These are phyloP conservation scores for Alternaria ventricosa DNA, from an alignment of 2,329 filamentous ascomycete species.

Conservation along the genomic window DNA sequence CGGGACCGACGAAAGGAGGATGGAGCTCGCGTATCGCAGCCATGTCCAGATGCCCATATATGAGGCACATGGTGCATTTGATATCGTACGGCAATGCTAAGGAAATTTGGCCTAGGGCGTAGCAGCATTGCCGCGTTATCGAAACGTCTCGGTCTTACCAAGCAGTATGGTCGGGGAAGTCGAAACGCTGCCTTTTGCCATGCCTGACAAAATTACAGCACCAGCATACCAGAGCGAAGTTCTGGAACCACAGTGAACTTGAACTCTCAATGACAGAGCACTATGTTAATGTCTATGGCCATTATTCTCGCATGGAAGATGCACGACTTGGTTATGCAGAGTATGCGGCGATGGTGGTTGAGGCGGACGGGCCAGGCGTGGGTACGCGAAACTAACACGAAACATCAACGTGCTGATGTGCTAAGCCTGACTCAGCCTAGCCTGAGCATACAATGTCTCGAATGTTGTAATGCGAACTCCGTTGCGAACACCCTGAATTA, in stretches of 20 bases:
- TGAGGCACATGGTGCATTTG: conserved; percentile 2
- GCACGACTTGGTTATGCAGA: neutral
- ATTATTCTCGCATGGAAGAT: neutral
- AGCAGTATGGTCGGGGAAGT: conserved; percentile 12
- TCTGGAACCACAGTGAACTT: neutral
- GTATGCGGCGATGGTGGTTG: neutral
- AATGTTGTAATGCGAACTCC: neutral
- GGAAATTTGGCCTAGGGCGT: conserved; percentile 19
- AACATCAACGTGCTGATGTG: neutral
- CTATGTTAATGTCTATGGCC: neutral
- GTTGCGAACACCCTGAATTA: neutral
- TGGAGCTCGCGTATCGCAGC: conserved; percentile 6
- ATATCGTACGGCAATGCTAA: conserved; percentile 12
- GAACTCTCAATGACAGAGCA: neutral
- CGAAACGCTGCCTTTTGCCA: conserved; percentile 17
- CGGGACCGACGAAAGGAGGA: neutral
- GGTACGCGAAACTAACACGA: conserved; percentile 9
- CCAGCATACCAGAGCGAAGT: neutral
- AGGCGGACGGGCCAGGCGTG: neutral
- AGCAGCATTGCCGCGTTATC: conserved; percentile 29
- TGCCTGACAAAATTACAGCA: neutral
- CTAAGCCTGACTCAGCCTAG: conserved; percentile 3
- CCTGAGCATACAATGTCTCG: neutral
- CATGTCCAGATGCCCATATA: neutral
- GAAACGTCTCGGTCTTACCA: conserved; percentile 19